phyloP scores from a whole-genome alignment of 1,284 basidiomycete genomes.

The Fistulinella cinereoalba region DNA sequence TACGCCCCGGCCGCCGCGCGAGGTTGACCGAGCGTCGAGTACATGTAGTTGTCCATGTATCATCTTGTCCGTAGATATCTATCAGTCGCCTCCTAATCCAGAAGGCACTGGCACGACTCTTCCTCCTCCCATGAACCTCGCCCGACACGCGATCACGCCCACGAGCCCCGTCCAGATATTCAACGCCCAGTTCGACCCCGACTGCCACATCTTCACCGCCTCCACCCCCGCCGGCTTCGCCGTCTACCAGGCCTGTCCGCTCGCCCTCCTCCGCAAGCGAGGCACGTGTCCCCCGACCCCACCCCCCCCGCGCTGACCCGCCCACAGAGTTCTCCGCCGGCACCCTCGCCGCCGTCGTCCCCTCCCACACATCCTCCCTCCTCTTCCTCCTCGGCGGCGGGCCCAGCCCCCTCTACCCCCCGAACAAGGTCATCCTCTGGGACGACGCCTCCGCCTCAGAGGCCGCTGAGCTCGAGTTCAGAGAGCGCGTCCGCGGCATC shows the following conservation, averaged over 20 bases:
- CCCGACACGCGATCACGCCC: constrained; percentile 80
- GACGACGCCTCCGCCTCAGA: constrained; percentile 74
- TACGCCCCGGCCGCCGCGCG: constrained; percentile 25
- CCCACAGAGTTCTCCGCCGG: constrained; percentile 70
- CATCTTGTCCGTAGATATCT: no score
- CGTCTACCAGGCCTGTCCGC: constrained; percentile 78
- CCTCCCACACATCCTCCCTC: constrained; percentile 81
- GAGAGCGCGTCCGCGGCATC: constrained; percentile 81
- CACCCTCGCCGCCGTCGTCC: constrained; percentile 74
- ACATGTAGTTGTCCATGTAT: no score
- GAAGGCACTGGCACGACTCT: constrained; percentile 19
- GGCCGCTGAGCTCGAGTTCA: constrained; percentile 89
- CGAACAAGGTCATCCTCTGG: constrained; percentile 93
- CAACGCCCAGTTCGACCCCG: constrained; percentile 74
- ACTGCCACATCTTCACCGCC: constrained; percentile 78
- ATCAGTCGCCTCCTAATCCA: constrained; percentile 12
- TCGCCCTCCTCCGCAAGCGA: constrained; percentile 75
- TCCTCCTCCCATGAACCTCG: constrained; percentile 74
- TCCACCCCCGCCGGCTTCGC: constrained; percentile 85
- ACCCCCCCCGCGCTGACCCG: constrained; percentile 4
- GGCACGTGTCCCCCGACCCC: constrained; percentile 45
- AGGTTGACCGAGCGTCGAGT: constrained; percentile 17
- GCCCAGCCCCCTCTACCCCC: constrained; percentile 85
- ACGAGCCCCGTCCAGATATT: constrained; percentile 75
- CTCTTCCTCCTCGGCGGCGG: constrained; percentile 91